phyloP scores from a whole-genome alignment of 2,329 filamentous ascomycete species.

The Malbranchea zuffiana region DNA sequence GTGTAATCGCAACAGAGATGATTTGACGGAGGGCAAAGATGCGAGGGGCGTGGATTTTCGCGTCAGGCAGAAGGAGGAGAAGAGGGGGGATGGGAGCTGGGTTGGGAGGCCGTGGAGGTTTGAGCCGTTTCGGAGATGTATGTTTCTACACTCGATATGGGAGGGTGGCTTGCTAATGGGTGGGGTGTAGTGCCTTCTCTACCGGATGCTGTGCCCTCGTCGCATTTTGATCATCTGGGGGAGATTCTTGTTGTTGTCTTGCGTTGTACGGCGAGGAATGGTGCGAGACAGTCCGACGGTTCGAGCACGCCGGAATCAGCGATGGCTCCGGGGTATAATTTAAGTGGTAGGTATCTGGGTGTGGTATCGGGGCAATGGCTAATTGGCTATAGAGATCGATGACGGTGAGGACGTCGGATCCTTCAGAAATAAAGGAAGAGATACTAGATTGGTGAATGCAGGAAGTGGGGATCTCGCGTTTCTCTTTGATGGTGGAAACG shows the following conservation, averaged over 20 bases:
- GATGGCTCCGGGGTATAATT: constrained; percentile 16
- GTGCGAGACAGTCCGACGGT: constrained; percentile 7
- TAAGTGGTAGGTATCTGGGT: constrained; percentile 14
- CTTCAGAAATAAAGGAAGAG: not conserved
- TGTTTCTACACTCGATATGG: constrained; percentile 10
- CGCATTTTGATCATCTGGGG: constrained; percentile 18
- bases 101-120: constrained; percentile 45
- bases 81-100: constrained; percentile 36
- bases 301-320: constrained; percentile 14
- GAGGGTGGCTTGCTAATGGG: constrained; percentile 3
- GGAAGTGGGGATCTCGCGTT: constrained; percentile 5
- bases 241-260: constrained; percentile 24
- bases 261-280: constrained; percentile 16
- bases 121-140: constrained; percentile 40
- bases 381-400: constrained; percentile 2
- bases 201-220: constrained; percentile 9
- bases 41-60: constrained; percentile 35
- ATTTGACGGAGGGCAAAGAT: constrained; percentile 20
- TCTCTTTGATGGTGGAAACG: constrained; percentile 12
- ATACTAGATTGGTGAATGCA: constrained; percentile 2
- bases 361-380: not conserved
- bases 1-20: constrained; percentile 44
- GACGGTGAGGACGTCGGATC: not conserved
- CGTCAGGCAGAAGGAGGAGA: constrained; percentile 45
- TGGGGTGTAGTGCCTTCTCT: constrained; percentile 6